Evolutionary conservation across 1,139 yeast species (phyloP), one percentile per base, ranked within the genome.

Genomic region (Blastobotrys serpentis): DNA sequence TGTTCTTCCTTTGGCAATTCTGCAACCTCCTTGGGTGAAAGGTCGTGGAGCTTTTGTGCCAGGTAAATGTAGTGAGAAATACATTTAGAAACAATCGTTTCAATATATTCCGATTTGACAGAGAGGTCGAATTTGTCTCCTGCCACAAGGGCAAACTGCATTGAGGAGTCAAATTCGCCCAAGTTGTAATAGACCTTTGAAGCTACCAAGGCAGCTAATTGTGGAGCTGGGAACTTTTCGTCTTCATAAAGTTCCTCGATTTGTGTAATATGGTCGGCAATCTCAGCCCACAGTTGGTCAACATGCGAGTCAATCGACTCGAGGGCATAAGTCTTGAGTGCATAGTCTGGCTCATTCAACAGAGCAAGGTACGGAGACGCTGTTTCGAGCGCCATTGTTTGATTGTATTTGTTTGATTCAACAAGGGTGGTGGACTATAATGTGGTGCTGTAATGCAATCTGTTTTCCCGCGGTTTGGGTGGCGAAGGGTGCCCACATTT

Each of bases 221-320:
- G 72, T 58, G 95, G 80, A 53, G 84, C 81, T 44, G 83, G 80
- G 66, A 90, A 92, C 13, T 77, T 69, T 51, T 78, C 77, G 66
- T 92, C 96, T 69, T 92, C 98, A 63, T 85, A 89, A 48, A 92
- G 74, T 56, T 88, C 96, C 71, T 92, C 98, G 63, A 88, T 75
- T 53, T 86, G 92, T 42, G 87, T 75, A 56, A 92, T 80, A 64
- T 79, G 83, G 69, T 92, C 94, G 53, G 98, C 96, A 52, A 94
- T 86, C 72, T 92, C 98, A 2, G 98, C 90, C 99, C 99, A 92
- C 56, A 88, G 76, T 67, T 87, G 90, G 71, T 89, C 96, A 49
- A 89, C 96, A 50, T 86, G 79, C 33, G 74, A 79, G 65, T 89
- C 86, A 58, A 92, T 79, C 25, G 95, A 84, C 53, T 82, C 74